phyloP scores from a whole-genome alignment of 306 rosid genomes.

The Echinosophora koreensis region DNA sequence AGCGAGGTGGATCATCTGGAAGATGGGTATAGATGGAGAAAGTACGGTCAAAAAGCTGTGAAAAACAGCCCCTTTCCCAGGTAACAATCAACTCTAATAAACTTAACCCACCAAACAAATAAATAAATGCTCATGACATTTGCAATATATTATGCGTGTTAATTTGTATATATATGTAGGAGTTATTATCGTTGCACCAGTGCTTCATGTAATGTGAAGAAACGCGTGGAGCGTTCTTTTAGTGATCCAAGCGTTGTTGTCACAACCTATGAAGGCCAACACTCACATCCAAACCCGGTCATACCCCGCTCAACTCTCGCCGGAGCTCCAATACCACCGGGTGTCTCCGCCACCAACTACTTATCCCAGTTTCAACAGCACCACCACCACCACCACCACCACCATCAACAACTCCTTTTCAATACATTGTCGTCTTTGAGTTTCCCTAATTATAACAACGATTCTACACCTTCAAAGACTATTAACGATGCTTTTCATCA shows the following conservation, averaged over 20 bases:
- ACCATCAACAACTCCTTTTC: slow-evolving; percentile 42
- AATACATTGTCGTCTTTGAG: slow-evolving; percentile 51
- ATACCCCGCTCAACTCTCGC: slow-evolving; percentile 61
- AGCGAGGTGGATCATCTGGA: slow-evolving; percentile 98
- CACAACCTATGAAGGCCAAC: slow-evolving; percentile 96
- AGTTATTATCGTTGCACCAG: slow-evolving; percentile 98
- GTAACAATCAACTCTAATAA: slow-evolving; percentile 44
- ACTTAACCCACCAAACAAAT: not conserved
- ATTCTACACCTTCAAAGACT: slow-evolving; percentile 38
- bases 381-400: slow-evolving; percentile 43
- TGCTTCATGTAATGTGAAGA: slow-evolving; percentile 86
- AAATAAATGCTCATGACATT: not conserved
- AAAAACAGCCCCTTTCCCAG: slow-evolving; percentile 97
- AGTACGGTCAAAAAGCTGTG: slow-evolving; percentile 98
- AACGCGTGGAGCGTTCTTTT: slow-evolving; percentile 86
- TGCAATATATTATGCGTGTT: not conserved
- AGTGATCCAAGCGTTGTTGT: slow-evolving; percentile 80
- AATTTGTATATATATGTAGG: slow-evolving; percentile 48
- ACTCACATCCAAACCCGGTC: slow-evolving; percentile 78
- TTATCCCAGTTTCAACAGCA: slow-evolving; percentile 44
- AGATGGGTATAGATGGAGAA: slow-evolving; percentile 99
- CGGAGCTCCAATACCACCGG: slow-evolving; percentile 42
- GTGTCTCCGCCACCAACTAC: slow-evolving; percentile 34
- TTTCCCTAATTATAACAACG: slow-evolving; percentile 14
- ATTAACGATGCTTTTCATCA: slow-evolving; percentile 42